phyloP scores from a whole-genome alignment of 306 rosid species.

The Cucumis melo region DNA sequence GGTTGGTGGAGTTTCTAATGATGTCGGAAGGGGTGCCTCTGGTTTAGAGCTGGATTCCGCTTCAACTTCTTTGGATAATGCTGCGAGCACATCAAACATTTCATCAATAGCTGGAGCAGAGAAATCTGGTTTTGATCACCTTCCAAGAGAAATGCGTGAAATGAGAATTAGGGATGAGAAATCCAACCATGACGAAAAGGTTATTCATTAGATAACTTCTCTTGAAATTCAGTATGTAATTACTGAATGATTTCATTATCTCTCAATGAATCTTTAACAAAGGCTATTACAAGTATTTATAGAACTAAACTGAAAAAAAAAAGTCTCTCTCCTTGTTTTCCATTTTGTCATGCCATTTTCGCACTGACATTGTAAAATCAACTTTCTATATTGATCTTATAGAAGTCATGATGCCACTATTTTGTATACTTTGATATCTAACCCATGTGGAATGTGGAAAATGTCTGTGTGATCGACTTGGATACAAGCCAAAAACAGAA shows the following conservation, averaged over 20 bases:
- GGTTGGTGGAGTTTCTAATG: slow-evolving; percentile 16
- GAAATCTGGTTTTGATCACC: slow-evolving; percentile 43
- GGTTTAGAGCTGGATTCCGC: slow-evolving; percentile 20
- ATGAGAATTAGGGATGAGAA: slow-evolving; percentile 73
- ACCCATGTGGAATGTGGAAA: background rate
- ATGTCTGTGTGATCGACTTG: background rate
- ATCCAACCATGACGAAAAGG: slow-evolving; percentile 48
- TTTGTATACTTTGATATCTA: background rate
- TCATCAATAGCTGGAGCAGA: slow-evolving; percentile 27
- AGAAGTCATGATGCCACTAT: background rate
- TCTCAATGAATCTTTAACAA: too few relatives aligned
- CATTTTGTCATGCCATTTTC: background rate
- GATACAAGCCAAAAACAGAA: background rate
- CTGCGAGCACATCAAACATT: slow-evolving; percentile 31
- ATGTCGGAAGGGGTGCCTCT: slow-evolving; percentile 19
- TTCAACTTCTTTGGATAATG: slow-evolving; percentile 24
- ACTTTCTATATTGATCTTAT: background rate
- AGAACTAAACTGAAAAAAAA: too few relatives aligned
- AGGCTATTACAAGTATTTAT: too few relatives aligned
- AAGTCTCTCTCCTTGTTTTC: background rate
- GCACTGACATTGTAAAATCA: background rate
- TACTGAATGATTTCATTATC: too few relatives aligned
- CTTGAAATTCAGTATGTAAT: too few relatives aligned
- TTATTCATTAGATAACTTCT: background rate
- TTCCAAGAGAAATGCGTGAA: slow-evolving; percentile 53